Base-by-base conservation (phyloP, 2,329 filamentous ascomycete genomes). In the Fusarium sp. region DNA sequence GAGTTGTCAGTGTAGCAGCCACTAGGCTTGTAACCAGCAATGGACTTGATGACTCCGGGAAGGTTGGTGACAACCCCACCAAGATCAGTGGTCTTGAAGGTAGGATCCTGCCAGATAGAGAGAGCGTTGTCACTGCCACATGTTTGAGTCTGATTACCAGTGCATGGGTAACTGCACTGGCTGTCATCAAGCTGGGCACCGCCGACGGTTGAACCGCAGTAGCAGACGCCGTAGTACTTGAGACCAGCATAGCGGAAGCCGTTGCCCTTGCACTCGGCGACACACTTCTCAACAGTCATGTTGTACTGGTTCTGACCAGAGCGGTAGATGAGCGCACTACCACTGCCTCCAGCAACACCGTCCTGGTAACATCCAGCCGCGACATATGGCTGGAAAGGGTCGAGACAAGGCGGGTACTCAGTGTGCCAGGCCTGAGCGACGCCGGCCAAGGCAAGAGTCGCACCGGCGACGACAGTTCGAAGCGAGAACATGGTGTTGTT, bases 1-100 rank as follows among this genome's bases (percentile, higher is more conserved):
- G 79, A 79, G 58, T 80, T 73, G 65, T 87, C 85, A 28, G 80
- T 82, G 73, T 86, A 90, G 80, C 90, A 93, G 58, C 90, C 90
- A n/a, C 85, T 76, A 68, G 88, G 84, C 44, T 81, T 80, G 82
- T 89, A 92, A 46, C 84, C 81, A 55, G 81, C 80, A 45, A 85
- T 80, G 25, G 82, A 43, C 45, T 61, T 65, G 41, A 45, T 28
- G 18, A 16, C 25, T 37, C 67, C 84, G 25, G 42, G 84, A 26
- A 84, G 76, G 52, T 85, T 79, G 21, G 78, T 79, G 25, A 65
- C 18, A 18, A 65, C 62, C 16, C 62, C 62, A 18, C 62, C 62
- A 39, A 65, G 62, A 25, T 65, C 41, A 67, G 81, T 83, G 63
- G 80, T 82, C 48, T 80, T 74, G 69, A 84, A 85, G 30, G 83